Base-by-base conservation (phyloP, 1,284 basidiomycete species). In the Ustilago hordei region DNA sequence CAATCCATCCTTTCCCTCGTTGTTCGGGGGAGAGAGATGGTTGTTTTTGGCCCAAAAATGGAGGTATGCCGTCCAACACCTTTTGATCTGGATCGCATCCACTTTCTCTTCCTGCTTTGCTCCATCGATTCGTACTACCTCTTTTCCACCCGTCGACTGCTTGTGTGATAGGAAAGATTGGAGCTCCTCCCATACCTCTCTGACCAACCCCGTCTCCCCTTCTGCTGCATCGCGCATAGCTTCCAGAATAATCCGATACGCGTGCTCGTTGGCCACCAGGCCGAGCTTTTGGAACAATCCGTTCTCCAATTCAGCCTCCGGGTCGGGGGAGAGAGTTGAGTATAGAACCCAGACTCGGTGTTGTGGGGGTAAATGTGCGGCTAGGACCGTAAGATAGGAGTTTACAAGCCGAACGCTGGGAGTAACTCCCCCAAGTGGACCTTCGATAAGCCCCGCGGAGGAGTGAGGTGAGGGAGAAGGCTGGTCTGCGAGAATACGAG, bases 321-420 rank as follows among this genome's bases (percentile, higher is more conserved):
- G 1, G 7, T 7, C 11, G n/a, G 36, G 1, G 12, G 13, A 3
- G 2, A 72, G 48, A 0, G 55, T 31, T 3, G 65, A 71, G 5
- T 47, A 50, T 23, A 76, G n/a, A 0, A 69, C 61, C 2, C 38
- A 13, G 1, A 45, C 54, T 1, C 11, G 8, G 8, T 57, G 60
- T 5, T 9, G 11, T 2, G 39, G 13, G 2, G 15, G 87, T 79
- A 83, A 88, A 87, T 62, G 85, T 5, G 76, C 61, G 60, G 87
- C 85, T 76, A 92, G 90, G 0, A 95, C 91, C 2, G 92, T 90
- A 43, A 98, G 87, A 84, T 94, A 98, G 1, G 94, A 90, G 81
- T 94, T 94, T 75, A 95, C 83, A 8, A 98, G 89, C 1, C 89
- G 88, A 0, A 92, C 79, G 0, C 91, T 90, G 35, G 92, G 82